Conservation (phyloP, 805 yeast genomes). For the Zygosaccharomyces pseudorouxii region DNA sequence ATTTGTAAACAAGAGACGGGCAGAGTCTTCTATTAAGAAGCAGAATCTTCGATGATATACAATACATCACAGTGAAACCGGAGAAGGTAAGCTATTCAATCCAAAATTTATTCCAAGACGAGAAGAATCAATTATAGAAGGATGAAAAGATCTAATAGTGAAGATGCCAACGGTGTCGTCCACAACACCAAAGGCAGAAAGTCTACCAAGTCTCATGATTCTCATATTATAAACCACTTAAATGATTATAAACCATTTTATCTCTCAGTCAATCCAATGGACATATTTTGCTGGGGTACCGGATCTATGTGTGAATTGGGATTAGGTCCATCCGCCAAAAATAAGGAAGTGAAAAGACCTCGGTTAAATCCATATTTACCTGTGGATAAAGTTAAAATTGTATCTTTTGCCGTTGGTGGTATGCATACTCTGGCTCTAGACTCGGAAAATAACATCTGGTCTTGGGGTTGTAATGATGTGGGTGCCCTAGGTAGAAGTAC, state of each 20-base stretch:
- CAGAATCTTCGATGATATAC: neutral
- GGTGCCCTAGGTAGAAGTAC: conserved; percentile 89
- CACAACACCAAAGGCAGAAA: conserved; percentile 12
- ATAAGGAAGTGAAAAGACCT: conserved; percentile 94
- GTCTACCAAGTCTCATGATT: conserved; percentile 21
- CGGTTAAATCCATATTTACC: conserved; percentile 76
- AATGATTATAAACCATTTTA: conserved; percentile 36
- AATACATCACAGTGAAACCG: neutral
- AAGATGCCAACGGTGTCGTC: conserved; percentile 8
- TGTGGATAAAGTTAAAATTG: conserved; percentile 60
- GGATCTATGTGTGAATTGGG: conserved; percentile 98
- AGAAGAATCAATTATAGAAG: conserved; percentile 7
- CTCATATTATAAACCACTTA: conserved; percentile 29
- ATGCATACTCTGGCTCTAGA: conserved; percentile 89
- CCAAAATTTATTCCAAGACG: neutral
- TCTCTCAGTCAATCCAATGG: conserved; percentile 44
- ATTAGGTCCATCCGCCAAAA: conserved; percentile 88
- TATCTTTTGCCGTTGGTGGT: conserved; percentile 91
- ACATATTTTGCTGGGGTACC: conserved; percentile 90
- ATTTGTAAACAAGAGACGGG: conserved; percentile 4
- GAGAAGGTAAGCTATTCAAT: neutral
- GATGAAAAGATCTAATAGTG: conserved; percentile 27
- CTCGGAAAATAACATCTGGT: conserved; percentile 74
- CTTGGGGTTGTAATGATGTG: conserved; percentile 97
- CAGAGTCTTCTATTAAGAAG: neutral